Base-by-base conservation (phyloP, 805 yeast species). In the Candida anglica region DNA sequence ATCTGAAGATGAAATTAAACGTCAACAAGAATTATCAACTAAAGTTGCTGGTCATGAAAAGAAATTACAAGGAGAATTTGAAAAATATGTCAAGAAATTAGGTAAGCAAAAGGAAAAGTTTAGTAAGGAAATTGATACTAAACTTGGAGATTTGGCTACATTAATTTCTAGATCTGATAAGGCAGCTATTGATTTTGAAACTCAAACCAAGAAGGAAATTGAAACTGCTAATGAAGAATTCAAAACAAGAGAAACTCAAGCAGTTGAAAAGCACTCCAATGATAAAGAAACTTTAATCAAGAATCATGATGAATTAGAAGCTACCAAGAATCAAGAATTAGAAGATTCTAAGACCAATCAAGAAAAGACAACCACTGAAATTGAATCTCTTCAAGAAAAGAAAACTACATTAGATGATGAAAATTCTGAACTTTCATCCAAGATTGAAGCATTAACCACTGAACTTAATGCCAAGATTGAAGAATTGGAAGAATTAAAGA, bases 241-340 rank as follows among this genome's bases (percentile, higher is more conserved):
- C 38, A 68, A 58, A 33, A 57, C 57, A n/a, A 66, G 73, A 27
- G 80, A 74, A 54, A 49, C 45, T 14, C 58, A 62, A 29, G 73
- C 77, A 5, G 68, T 67, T 27, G 73, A 55, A 30, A 58, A 65
- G 36, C 80, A 75, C 45, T 63, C 43, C 10, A 50, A 50, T 15
- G 71, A 71, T 46, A 69, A 69, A 48, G 71, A 65, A 33, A 59
- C 61, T 19, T 53, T 72, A 34, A 37, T 51, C 27, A 57, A 56
- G 41, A 70, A 65, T 41, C 73, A 71, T 37, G 72, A 59, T 28
- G 66, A 68, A 40, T 60, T 69, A 47, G 65, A 60, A 34, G 66
- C 65, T 15, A 66, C 72, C 40, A 67, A 66, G 50, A 56, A 61
- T 36, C 69, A 65, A 41, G 71, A 64, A 38, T 56, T 66, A 39